A percentile compares a stretch with the other conserved stretches of the same genome.
Conservation (phyloP, 768 basidiomycete species). For the Trametes cubensis region DNA sequence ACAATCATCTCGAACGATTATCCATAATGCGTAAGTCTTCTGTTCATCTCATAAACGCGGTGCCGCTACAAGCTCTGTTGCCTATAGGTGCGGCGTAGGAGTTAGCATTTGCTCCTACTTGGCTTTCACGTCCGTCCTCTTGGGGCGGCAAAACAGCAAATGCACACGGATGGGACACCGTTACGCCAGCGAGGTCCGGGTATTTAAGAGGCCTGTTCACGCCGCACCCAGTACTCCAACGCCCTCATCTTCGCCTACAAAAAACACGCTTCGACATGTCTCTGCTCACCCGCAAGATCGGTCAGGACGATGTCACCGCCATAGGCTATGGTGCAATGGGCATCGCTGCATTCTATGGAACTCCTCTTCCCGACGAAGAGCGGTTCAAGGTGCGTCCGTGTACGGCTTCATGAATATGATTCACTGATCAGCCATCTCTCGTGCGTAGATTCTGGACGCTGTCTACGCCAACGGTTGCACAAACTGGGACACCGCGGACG, state of each 20-base stretch:
- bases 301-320: constrained; percentile 46
- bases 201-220: too few species aligned
- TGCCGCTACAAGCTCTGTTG: too few species aligned
- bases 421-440: neutral
- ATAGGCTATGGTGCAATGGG: constrained; percentile 69
- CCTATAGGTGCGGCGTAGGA: too few species aligned
- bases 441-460: constrained; percentile 43
- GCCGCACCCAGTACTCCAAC: neutral
- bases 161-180: too few species aligned
- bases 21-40: too few species aligned
- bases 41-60: too few species aligned
- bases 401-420: constrained; percentile 24
- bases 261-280: constrained; percentile 14
- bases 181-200: too few species aligned
- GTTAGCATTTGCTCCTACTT: too few species aligned
- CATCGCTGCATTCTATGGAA: constrained; percentile 51
- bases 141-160: too few species aligned
- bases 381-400: constrained; percentile 50
- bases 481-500: too few species aligned
- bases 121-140: too few species aligned
- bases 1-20: too few species aligned
- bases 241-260: constrained; percentile 33
- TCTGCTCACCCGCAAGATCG: constrained; percentile 48
- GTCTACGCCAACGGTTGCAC: constrained; percentile 42
- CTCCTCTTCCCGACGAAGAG: constrained; percentile 52